phyloP scores from a whole-genome alignment of 192 early-diverging fungal species.

The Obelidium mucronatum region DNA sequence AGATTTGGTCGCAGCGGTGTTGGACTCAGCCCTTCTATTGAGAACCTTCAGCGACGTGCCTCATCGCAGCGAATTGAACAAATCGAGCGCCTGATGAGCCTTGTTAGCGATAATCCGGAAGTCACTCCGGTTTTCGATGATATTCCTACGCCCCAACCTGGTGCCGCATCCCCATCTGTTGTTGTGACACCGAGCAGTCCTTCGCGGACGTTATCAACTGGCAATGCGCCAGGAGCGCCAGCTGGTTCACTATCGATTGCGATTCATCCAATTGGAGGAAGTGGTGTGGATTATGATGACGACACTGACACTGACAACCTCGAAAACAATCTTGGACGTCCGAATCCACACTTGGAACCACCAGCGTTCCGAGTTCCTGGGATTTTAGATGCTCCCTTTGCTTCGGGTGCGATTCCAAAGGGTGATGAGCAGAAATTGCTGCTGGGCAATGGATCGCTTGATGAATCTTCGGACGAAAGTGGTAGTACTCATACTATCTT shows the following conservation, averaged over 20 bases:
- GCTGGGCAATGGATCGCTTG: neutral
- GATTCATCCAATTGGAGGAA: too few species aligned
- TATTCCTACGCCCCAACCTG: neutral
- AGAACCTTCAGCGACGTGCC: conserved; percentile 1
- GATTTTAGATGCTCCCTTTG: conserved; percentile 55
- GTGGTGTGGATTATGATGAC: neutral
- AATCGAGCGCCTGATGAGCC: conserved; percentile 10
- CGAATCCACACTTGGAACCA: conserved; percentile 51
- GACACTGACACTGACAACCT: conserved; percentile 11
- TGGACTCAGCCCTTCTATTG: conserved; percentile 1
- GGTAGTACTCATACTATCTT: neutral
- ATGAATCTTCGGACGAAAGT: neutral
- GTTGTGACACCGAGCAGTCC: neutral
- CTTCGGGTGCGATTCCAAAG: conserved; percentile 45
- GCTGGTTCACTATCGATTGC: too few species aligned
- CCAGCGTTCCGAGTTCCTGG: conserved; percentile 59
- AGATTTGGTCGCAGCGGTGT: neutral
- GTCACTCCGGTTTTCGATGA: conserved; percentile 13
- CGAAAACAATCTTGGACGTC: neutral
- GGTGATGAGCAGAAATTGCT: conserved; percentile 46
- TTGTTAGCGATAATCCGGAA: conserved; percentile 20
- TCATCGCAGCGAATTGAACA: conserved; percentile 6
- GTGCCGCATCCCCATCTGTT: too few species aligned
- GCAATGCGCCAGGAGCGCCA: neutral
- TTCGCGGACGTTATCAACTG: neutral